A percentile compares a stretch with the other conserved stretches of the same genome.
Conservation (phyloP, 2,329 filamentous ascomycete species). For the Diaporthe sp. region DNA sequence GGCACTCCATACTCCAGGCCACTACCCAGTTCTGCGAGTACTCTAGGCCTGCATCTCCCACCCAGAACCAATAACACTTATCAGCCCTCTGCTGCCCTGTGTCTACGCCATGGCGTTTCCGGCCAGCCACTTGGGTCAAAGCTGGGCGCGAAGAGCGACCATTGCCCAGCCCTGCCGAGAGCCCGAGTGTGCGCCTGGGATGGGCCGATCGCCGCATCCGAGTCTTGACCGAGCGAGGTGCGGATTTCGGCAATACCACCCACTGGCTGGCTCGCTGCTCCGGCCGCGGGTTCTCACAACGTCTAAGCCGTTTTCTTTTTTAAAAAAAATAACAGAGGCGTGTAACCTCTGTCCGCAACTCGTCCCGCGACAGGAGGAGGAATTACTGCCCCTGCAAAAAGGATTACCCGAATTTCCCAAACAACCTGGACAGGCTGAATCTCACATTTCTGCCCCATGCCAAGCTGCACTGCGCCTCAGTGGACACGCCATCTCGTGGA, state of each 20-base stretch:
- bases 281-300: slow-evolving; percentile 6
- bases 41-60: background rate
- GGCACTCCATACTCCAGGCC: slow-evolving; percentile 3
- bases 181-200: slow-evolving; percentile 10
- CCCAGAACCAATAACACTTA: background rate
- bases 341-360: background rate
- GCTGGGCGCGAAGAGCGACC: slow-evolving; percentile 5
- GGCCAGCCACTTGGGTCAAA: background rate
- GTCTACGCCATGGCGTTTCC: slow-evolving; percentile 5
- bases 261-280: background rate
- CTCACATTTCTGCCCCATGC: background rate
- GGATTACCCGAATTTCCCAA: background rate
- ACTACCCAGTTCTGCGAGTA: background rate
- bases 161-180: slow-evolving; percentile 14
- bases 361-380: background rate
- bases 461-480: slow-evolving; percentile 25
- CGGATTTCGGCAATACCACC: slow-evolving; percentile 11
- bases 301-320: background rate
- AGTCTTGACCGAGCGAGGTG: background rate
- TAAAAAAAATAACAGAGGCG: background rate
- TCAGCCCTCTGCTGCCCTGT: background rate
- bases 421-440: slow-evolving; percentile 13
- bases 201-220: slow-evolving; percentile 22
- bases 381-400: background rate
- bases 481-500: slow-evolving; percentile 23